Base-by-base conservation (phyloP, 83 land plant species). In the Thuja plicata region DNA sequence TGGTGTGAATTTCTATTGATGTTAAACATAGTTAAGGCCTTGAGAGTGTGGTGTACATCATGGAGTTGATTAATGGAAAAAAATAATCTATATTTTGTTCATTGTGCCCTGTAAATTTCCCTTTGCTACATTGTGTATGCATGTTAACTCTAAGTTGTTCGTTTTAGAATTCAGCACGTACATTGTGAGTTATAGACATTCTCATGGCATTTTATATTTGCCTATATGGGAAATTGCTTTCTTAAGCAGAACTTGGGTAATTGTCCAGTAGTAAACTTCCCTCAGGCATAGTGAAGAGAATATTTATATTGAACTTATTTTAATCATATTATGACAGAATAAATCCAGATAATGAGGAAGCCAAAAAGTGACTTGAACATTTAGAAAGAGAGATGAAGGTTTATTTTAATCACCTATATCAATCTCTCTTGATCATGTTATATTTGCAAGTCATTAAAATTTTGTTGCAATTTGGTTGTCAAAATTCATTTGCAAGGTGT, bases 341-440 rank as follows among this genome's bases (percentile, higher is more conserved):
- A 91, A 98, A 97, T 89, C 93, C 97, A 46, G 92, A 91, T 84
- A 98, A 94, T 89, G 99, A 98, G 88, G 97, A 95, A 88, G 99
- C 99, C 71, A 98, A 96, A 57, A 98, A 93, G 52, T 99, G 99
- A 41, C 88, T 98, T 15, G 99, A 95, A 34, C 97, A 99, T 43
- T 87, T 98, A 89, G 99, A 98, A 91, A 97, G 96, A 90, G 97
- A 92, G 86, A 96, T 98, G 99, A 98, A 98, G 99, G 99, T 97
- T 50, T 77, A 54, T 82, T 40, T 16, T 3, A 43, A 12, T 87
- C 73, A n/a, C n/a, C n/a, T n/a, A n/a, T n/a, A n/a, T n/a, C n/a
- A n/a, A n/a, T n/a, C n/a, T n/a, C n/a, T n/a, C n/a, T n/a, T n/a
- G n/a, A n/a, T n/a, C n/a, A n/a, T n/a, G n/a, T n/a, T n/a, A n/a